Base-by-base conservation (phyloP, 2,329 filamentous ascomycete species). In the Ramichloridium luteum region DNA sequence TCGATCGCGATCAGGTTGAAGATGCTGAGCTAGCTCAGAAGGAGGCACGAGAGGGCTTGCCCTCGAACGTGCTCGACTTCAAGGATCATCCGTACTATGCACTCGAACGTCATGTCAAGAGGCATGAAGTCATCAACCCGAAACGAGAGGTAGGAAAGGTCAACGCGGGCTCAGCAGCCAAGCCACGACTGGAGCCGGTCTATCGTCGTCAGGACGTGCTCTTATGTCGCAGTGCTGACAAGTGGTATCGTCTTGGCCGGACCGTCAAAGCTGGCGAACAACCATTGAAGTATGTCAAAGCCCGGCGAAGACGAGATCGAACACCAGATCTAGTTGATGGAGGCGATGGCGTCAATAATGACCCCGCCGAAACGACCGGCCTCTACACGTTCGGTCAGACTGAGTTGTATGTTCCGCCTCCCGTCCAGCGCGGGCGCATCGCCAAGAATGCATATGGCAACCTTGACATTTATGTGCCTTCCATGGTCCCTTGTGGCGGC, bases 181-280 rank as follows among this genome's bases (percentile, higher is more conserved):
- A 40, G 48, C 47, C 50, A 6, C 61, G 65, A 26, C 60, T 88
- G 39, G 86, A 93, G 53, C 72, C 73, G 31, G 77, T 98, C 0
- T 98, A 83, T 52, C 74, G 86, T 14, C 72, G 90, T 3, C 68
- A 67, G 28, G 83, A 96, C 51, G 83, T 98, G 0, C 75, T 82
- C 31, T 49, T 74, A 4, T 84, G 84, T 1, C 72, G 77, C 39
- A 92, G 76, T 39, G 76, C 74, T 3, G 84, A 93, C 44, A 84
- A 80, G 41, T 98, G 90, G 92, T 94, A 90, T 55, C 75, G 86
- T 2, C 59, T 88, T 37, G 90, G 90, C 0, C 70, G 84, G 15
- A 77, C 85, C 41, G 73, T 98, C 5, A 82, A 74, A 43, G 59
- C 72, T 0, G 74, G 79, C 10, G 82, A 93, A 53, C 78, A 90